Base-by-base conservation (phyloP, 305 asterid genomes). In the Nicotiana rustica region DNA sequence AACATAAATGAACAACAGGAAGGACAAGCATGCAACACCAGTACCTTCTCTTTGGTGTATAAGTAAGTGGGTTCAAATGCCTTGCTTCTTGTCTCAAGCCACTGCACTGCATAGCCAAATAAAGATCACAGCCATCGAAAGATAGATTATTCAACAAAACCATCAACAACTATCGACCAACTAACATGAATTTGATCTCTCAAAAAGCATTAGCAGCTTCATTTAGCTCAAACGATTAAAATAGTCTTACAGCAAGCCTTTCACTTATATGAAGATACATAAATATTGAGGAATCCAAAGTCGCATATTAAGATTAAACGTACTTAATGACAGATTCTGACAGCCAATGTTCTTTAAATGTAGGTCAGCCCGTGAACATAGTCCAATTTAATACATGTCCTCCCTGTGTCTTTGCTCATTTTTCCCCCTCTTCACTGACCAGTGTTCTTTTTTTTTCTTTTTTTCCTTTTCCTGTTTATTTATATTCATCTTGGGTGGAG, bases 81-180 rank as follows among this genome's bases (percentile, higher is more conserved):
- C 59, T 94, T 92, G 92, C 98, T 93, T 87, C 97, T 94, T 85
- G 86, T 91, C 89, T 96, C 99, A 82, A 96, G 96, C 97, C 97
- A 96, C 90, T 89, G 97, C 88, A 94, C 99, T 94, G 98, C 82
- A 82, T 84, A 83, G 81, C 78, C 55, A 81, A 91, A 77, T 91
- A 68, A 82, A 89, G 84, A 78, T 78, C 91, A 49, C 67, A 84
- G 73, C 65, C 18, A 76, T 82, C 67, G 62, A 84, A 82, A 25
- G 65, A 77, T 70, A 59, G 71, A 56, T 15, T 56, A 67, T 71
- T 77, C 62, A 17, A 38, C 44, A 56, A 70, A 80, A 80, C 57
- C 55, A 81, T 13, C 60, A 81, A 82, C 38, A 60, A 73, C 67
- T 19, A 18, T 33, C 65, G 64, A 81, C 55, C 19, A 56, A 81